Evolutionary conservation across 352 stramenopile genomes (phyloP), one percentile per base, ranked within the genome.

Genomic region (Phytophthora tubulina): DNA sequence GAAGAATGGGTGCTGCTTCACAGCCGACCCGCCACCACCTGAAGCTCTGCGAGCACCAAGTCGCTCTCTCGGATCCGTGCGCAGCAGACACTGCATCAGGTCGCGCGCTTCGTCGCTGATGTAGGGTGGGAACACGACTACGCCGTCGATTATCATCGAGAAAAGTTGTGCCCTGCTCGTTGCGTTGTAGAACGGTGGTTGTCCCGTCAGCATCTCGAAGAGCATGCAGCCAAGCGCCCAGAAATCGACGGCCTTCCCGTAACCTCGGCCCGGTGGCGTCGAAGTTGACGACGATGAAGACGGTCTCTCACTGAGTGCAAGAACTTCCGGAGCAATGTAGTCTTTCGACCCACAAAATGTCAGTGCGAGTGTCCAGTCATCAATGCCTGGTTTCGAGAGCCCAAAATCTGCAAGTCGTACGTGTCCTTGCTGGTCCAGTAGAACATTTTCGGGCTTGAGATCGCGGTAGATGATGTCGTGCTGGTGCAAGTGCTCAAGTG

Each of bases 401-500:
- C 94, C 94, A 72, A 98, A 98, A 67, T 98, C 94, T 7, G 88
- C 91, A 21, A 98, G 75, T 2, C 89, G 89, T 6, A 98, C 73
- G 67, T 97, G 86, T 1, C 95, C 95, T 27, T 96, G 71, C 39
- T 89, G 71, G 67, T 96, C 82, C 13, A 98, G 76, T 27, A 98
- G 72, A 33, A 98, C 84, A 63, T 98, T 98, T 66, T 97, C 91
- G 1, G 92, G 92, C 58, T 98, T 97, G 31, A 98, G 77, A 59
- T 98, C 92, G 9, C 92, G 85, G 59, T 97, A 96, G 41, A 97
- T 88, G 61, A 96, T 88, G 45, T 85, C 79, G 60, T 92, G 76
- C 1, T 72, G 59, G 56, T 96, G 87, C 46, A 96, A 70, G 60
- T 94, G 76, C 48, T 93, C 86, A 27, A 96, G 76, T n/a, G 87